Percentiles rank a stretch among this genome's conserved stretches.
Conservation (phyloP, 768 basidiomycete genomes). For the Lentinula aciculospora region DNA sequence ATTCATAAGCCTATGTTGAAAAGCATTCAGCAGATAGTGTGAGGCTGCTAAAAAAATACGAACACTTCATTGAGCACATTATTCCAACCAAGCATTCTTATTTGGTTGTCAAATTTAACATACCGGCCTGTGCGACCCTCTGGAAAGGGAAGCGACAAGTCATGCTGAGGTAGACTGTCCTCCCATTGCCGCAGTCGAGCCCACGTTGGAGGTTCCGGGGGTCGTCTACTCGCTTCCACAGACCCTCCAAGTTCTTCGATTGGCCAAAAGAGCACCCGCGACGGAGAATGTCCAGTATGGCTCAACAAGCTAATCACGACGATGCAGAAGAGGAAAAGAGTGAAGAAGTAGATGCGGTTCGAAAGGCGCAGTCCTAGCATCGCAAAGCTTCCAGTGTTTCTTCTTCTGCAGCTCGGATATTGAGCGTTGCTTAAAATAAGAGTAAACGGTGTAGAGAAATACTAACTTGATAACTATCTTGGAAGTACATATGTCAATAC, state of each 20-base stretch:
- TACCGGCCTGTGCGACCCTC: slow-evolving; percentile 47
- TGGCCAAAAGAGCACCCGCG: background rate
- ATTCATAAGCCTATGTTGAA: slow-evolving; percentile 40
- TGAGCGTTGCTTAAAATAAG: background rate
- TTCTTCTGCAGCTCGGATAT: background rate
- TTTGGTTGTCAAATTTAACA: slow-evolving; percentile 39
- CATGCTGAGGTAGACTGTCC: slow-evolving; percentile 41
- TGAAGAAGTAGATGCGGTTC: background rate
- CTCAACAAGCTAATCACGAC: background rate
- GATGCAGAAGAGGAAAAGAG: background rate
- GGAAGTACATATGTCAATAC: no score
- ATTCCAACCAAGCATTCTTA: slow-evolving; percentile 41
- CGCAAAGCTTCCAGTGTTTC: background rate
- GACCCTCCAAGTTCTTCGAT: background rate
- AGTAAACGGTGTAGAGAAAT: no score
- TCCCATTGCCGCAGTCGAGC: slow-evolving; percentile 31
- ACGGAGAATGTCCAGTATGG: background rate
- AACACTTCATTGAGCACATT: slow-evolving; percentile 47
- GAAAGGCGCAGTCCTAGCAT: background rate
- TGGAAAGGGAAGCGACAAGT: slow-evolving; percentile 39
- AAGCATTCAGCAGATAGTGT: background rate
- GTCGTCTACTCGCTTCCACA: background rate
- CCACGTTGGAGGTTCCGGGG: slow-evolving; percentile 28
- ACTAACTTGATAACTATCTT: no score
- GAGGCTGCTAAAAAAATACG: slow-evolving; percentile 13